Evolutionary conservation across 805 yeast genomes (phyloP), one percentile per base, ranked within the genome.

Genomic region (Metahyphopichia silvanorum): DNA sequence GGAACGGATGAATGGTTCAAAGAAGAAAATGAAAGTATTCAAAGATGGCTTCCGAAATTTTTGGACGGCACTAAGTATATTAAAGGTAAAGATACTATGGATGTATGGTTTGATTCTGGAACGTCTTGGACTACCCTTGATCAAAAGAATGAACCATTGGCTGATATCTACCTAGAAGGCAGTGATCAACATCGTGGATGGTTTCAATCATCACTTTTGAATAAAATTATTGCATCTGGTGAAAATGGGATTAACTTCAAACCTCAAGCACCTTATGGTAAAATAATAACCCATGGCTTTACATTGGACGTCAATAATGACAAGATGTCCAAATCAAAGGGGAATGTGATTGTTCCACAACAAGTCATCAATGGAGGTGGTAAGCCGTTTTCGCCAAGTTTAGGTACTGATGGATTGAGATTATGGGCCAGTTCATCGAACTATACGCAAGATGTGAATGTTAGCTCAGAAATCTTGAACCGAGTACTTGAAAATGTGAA

Each of bases 171-270:
- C 51, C 57, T 91, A 10, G 99, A 93, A 65, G 99, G 99, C 2
- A 77, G 89, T n/a, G 99, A 93, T 53, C 99, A 93, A 57, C 98
- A 93, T 53, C 75, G 99, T 39, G 99, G 99, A 1, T 93, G 99
- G 99, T 93, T 93, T 55, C 99, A 93, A 63, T 86, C 96, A 20
- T 87, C 96, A 1, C 61, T 93, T 17, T 63, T 93, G 37, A 88
- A 94, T 16, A 84, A 79, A 49, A 73, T 87, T 15, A 64, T 66
- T n/a, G 60, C 65, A 1, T 60, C 69, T 2, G 70, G 70, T 2
- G 84, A 83, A 3, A 49, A 60, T 8, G 54, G 54, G 3, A 40
- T 31, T 7, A 29, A 49, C 10, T 61, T 58, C 42, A 46, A 60
- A 22, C 42, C 63, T 1, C 49, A 47, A 3, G 61, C 63, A 1